phyloP scores from a whole-genome alignment of 139 green algal species.

The Volvox africanus region DNA sequence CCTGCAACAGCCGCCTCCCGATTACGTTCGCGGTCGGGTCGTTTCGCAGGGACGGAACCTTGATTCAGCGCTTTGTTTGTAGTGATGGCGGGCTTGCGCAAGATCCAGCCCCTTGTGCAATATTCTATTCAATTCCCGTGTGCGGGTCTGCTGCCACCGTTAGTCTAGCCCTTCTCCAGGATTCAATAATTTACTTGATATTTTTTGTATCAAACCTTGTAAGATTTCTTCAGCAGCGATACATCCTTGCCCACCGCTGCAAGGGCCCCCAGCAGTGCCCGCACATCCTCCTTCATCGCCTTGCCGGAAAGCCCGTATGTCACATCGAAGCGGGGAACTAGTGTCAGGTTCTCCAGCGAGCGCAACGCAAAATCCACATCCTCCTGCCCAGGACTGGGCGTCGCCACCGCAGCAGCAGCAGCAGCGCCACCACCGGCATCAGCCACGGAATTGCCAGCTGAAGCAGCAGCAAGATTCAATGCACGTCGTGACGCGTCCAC shows the following conservation, averaged over 20 bases:
- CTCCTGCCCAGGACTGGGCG: not conserved
- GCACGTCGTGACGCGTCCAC: slow-evolving; percentile 1
- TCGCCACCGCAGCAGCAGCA: not conserved
- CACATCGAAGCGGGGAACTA: slow-evolving; percentile 32
- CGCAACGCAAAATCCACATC: slow-evolving; percentile 6
- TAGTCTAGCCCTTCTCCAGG: not conserved
- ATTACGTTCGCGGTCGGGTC: too few species aligned
- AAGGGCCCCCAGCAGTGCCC: not conserved
- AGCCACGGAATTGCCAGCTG: not conserved
- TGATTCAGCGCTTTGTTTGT: too few species aligned
- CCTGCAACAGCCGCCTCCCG: too few species aligned
- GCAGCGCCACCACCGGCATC: too few species aligned
- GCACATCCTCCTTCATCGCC: slow-evolving; percentile 24
- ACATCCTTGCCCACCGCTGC: slow-evolving; percentile 17
- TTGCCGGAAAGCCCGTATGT: slow-evolving; percentile 12
- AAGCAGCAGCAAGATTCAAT: not conserved
- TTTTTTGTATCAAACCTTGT: slow-evolving; percentile 27
- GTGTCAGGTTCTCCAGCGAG: slow-evolving; percentile 25
- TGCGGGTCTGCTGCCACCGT: not conserved
- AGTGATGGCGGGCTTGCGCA: too few species aligned
- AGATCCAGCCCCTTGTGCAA: too few species aligned
- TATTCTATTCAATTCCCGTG: too few species aligned
- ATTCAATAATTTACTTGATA: too few species aligned
- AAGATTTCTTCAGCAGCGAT: not conserved
- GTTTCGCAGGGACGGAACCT: too few species aligned